These are phyloP conservation scores for Ricinus communis DNA, from an alignment of 345 rosid genomes.

Conservation along the genomic window DNA sequence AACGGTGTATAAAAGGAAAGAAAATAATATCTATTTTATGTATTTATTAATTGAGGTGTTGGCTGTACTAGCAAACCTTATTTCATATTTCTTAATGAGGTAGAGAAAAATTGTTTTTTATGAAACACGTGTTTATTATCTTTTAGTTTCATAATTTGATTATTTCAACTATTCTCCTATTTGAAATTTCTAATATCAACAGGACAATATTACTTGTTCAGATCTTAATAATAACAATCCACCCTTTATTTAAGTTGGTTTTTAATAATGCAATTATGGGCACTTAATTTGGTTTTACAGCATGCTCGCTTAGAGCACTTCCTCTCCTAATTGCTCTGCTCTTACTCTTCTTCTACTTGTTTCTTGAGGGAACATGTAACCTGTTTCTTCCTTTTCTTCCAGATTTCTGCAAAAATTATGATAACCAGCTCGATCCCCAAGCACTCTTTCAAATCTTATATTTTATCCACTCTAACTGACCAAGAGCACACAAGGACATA, in stretches of 20 bases:
- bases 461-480: neutral
- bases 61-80: neutral
- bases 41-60: neutral
- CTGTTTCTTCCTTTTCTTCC: neutral
- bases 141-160: neutral
- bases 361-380: neutral
- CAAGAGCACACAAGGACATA: neutral
- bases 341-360: neutral
- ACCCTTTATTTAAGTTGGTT: neutral
- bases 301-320: neutral
- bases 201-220: no score
- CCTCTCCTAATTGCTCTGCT: neutral
- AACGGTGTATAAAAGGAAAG: neutral
- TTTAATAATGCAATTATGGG: neutral
- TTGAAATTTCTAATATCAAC: neutral
- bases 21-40: neutral
- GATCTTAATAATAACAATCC: neutral
- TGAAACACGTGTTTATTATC: neutral
- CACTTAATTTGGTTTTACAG: neutral
- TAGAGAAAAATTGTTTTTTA: neutral
- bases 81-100: neutral
- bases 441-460: neutral
- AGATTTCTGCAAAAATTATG: neutral
- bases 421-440: neutral
- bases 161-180: neutral